These are phyloP conservation scores for Haplosporangium sp. DNA, from an alignment of 371 early-diverging fungal genomes.

Conservation along the genomic window DNA sequence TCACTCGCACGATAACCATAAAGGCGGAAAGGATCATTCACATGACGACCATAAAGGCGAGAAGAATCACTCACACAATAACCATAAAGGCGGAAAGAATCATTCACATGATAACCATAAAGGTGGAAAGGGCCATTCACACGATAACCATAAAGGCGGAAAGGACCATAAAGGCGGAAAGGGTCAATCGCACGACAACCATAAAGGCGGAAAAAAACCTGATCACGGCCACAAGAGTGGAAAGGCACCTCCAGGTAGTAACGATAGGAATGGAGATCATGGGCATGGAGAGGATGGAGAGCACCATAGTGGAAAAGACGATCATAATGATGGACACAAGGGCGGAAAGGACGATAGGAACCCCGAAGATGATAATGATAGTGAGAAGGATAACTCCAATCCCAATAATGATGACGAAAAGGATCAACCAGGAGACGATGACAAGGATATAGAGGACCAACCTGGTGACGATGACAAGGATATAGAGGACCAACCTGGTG, in stretches of 20 bases:
- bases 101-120: slow-evolving; percentile 5
- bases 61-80: neutral
- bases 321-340: neutral
- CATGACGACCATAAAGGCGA: neutral
- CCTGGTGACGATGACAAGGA: neutral
- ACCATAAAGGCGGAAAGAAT: neutral
- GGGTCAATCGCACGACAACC: neutral
- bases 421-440: neutral
- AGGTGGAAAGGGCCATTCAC: neutral
- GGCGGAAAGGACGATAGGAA: slow-evolving; percentile 3
- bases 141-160: neutral
- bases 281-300: neutral
- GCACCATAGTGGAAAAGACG: neutral
- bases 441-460: neutral
- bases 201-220: slow-evolving; percentile 1
- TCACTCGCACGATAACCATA: neutral
- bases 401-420: neutral
- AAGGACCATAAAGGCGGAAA: neutral
- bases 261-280: neutral
- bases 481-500: neutral
- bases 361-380: neutral
- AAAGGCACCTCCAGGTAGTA: neutral
- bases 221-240: neutral
- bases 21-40: neutral
- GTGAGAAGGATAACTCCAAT: neutral